phyloP scores from a whole-genome alignment of 2,329 filamentous ascomycete species.

The Ilyonectria robusta region DNA sequence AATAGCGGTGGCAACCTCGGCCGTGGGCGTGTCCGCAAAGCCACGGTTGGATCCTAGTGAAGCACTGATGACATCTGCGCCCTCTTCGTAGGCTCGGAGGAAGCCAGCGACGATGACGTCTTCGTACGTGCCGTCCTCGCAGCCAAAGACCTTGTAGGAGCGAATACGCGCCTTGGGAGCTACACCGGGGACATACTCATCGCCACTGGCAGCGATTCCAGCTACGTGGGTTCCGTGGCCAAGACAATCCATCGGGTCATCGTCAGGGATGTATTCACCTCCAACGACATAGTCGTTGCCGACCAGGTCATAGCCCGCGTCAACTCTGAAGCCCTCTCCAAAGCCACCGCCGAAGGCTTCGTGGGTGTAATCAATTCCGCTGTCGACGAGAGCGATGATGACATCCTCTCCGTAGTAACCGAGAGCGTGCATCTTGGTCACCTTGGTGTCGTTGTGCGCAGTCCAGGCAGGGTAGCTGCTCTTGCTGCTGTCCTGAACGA shows the following conservation, averaged over 20 bases:
- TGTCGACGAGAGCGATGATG: conserved; percentile 19
- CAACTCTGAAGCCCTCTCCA: conserved; percentile 3
- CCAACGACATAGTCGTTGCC: conserved; percentile 11
- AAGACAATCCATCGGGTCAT: conserved; percentile 24
- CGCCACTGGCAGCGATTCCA: conserved; percentile 16
- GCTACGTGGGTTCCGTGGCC: conserved; percentile 35
- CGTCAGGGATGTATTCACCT: conserved; percentile 11
- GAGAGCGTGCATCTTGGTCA: conserved; percentile 17
- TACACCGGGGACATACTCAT: conserved; percentile 12
- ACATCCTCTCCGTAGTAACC: conserved; percentile 17
- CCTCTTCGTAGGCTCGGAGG: conserved; percentile 33
- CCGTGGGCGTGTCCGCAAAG: conserved; percentile 10
- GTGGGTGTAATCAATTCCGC: conserved; percentile 21
- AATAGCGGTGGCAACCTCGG: conserved; percentile 1
- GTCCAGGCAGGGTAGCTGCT: conserved; percentile 10
- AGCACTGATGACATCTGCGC: conserved; percentile 26
- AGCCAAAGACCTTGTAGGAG: conserved; percentile 37
- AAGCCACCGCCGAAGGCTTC: conserved; percentile 16
- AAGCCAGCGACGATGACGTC: conserved; percentile 35
- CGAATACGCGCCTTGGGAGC: conserved; percentile 21
- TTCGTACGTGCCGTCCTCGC: conserved; percentile 35
- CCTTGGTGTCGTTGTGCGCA: conserved; percentile 23
- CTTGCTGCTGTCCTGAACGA: not conserved
- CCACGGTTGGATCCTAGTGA: conserved; percentile 21
- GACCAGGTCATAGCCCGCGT: conserved; percentile 16